Percentiles rank a stretch among this genome's conserved stretches.
phyloP scores from a whole-genome alignment of 2,329 filamentous ascomycete species.

The Trichoderma afroharzianum region DNA sequence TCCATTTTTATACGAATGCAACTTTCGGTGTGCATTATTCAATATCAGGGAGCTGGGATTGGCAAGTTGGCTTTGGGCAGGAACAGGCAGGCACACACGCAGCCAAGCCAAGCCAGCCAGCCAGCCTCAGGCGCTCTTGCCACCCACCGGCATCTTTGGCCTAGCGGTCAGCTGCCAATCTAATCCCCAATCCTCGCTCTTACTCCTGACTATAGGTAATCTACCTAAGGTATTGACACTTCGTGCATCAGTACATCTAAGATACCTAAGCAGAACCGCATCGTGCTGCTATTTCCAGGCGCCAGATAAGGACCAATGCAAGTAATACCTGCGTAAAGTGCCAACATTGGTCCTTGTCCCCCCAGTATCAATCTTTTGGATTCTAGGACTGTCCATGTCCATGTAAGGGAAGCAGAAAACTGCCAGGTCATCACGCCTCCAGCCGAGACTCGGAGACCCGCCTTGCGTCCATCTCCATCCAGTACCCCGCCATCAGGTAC shows the following conservation, averaged over 20 bases:
- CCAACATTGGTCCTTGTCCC: not conserved
- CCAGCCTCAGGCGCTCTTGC: not conserved
- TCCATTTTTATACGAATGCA: not conserved
- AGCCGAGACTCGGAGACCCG: slow-evolving; percentile 3
- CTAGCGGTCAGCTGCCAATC: not conserved
- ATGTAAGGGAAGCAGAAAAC: not conserved
- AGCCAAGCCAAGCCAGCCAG: not conserved
- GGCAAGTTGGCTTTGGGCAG: not conserved
- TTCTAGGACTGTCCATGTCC: not conserved
- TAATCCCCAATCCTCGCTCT: not conserved
- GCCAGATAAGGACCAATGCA: not conserved
- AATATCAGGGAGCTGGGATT: not conserved
- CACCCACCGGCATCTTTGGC: not conserved
- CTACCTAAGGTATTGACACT: not conserved
- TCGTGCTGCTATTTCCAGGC: not conserved
- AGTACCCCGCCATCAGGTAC: not conserved
- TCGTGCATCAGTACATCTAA: not conserved
- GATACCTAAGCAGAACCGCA: not conserved
- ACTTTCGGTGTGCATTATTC: not conserved
- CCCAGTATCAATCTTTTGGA: not conserved
- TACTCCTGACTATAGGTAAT: too few relatives aligned
- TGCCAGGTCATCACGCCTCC: slow-evolving; percentile 5
- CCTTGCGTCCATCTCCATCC: not conserved
- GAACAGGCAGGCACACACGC: not conserved
- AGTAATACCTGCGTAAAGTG: not conserved